Percentiles rank a stretch among this genome's conserved stretches.
Evolutionary conservation across 2,329 filamentous ascomycete species (phyloP).

Genomic region (Diplodia seriata): DNA sequence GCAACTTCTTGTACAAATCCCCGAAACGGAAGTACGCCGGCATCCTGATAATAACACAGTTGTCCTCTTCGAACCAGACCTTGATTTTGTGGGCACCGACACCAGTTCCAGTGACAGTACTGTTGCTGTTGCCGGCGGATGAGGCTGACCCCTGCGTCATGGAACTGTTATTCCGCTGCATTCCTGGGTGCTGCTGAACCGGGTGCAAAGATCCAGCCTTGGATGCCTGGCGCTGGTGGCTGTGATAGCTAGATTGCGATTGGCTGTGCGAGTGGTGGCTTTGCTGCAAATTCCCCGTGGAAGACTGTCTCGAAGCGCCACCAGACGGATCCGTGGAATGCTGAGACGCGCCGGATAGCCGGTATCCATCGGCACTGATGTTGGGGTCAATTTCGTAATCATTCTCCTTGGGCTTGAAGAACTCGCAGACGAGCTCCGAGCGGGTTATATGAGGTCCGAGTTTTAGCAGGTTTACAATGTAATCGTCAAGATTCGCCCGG

Average conservation of each 20-base stretch:
- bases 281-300: conserved; percentile 40
- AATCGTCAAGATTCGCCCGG: conserved; percentile 90
- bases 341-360: conserved; percentile 67
- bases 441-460: conserved; percentile 85
- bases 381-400: conserved; percentile 91
- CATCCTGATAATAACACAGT: conserved; percentile 89
- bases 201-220: conserved; percentile 40
- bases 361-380: conserved; percentile 71
- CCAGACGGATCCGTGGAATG: conserved; percentile 47
- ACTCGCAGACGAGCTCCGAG: conserved; percentile 83
- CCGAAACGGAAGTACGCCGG: conserved; percentile 78
- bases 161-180: conserved; percentile 48
- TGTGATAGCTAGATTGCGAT: conserved; percentile 37
- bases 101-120: conserved; percentile 34
- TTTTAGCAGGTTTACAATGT: conserved; percentile 87
- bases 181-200: conserved; percentile 36
- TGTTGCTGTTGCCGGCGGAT: conserved; percentile 36
- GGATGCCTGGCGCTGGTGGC: conserved; percentile 49
- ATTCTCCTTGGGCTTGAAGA: conserved; percentile 87
- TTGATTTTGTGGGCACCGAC: conserved; percentile 78
- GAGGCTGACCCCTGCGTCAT: conserved; percentile 44
- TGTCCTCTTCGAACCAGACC: conserved; percentile 84
- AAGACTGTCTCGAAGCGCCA: conserved; percentile 47
- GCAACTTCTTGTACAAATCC: conserved; percentile 82
- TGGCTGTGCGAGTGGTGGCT: conserved; percentile 30